Conservation (phyloP, 257 asterid species). For the Craterostigma plantagineum region DNA sequence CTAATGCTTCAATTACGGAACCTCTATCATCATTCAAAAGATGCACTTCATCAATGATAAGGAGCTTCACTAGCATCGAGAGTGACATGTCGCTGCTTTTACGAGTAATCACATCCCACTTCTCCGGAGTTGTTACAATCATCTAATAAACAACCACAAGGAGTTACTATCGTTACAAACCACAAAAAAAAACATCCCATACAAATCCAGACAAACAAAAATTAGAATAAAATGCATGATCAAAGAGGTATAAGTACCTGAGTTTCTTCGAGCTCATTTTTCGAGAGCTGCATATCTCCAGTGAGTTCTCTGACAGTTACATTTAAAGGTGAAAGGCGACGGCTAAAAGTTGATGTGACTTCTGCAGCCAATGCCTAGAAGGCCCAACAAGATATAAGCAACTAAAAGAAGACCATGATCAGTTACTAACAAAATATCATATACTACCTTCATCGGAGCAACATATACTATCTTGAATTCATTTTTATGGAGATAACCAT, state of each 20-base stretch:
- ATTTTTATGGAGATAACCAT: constrained; percentile 90
- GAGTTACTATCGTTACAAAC: not conserved
- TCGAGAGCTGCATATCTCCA: constrained; percentile 98
- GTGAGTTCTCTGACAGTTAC: constrained; percentile 85
- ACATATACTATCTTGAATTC: constrained; percentile 96
- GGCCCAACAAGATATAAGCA: constrained; percentile 10
- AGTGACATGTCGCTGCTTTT: constrained; percentile 98
- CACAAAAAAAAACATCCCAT: not conserved
- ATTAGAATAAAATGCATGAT: not conserved
- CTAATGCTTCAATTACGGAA: constrained; percentile 94
- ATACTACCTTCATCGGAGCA: constrained; percentile 98
- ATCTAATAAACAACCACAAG: constrained; percentile 32
- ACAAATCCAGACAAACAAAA: not conserved
- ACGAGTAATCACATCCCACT: constrained; percentile 99
- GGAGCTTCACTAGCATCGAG: constrained; percentile 96
- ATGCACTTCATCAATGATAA: constrained; percentile 95
- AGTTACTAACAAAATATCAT: not conserved
- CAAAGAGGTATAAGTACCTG: constrained; percentile 29
- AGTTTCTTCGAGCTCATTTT: constrained; percentile 81
- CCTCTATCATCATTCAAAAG: constrained; percentile 95
- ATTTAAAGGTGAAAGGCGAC: constrained; percentile 70
- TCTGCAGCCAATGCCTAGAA: constrained; percentile 93
- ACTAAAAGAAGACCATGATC: not conserved
- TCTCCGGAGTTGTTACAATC: constrained; percentile 99
- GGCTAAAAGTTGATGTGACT: constrained; percentile 90